phyloP scores from a whole-genome alignment of 2,329 filamentous ascomycete species.

The Trichoderma atrobrunneum region DNA sequence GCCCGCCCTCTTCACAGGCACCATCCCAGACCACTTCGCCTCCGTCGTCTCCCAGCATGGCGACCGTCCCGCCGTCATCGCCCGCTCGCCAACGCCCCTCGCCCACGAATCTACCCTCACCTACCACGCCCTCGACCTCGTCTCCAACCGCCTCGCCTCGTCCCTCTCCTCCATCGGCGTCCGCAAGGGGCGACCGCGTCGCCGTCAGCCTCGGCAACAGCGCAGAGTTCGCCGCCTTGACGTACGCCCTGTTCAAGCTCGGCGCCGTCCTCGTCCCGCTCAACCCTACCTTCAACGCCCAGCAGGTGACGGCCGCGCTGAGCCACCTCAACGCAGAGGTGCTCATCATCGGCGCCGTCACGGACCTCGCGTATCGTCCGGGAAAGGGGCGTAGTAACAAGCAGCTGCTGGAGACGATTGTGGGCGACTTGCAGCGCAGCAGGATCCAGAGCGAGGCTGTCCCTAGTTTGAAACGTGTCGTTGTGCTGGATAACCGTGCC shows the following conservation, averaged over 20 bases:
- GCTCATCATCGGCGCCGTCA: constrained; percentile 82
- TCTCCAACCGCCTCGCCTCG: constrained; percentile 72
- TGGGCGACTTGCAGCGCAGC: constrained; percentile 36
- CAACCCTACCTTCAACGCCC: constrained; percentile 82
- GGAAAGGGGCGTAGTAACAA: constrained; percentile 54
- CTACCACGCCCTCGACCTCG: constrained; percentile 70
- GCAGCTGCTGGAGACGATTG: constrained; percentile 44
- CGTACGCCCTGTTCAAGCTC: constrained; percentile 89
- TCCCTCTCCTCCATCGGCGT: constrained; percentile 71
- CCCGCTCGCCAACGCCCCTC: constrained; percentile 41
- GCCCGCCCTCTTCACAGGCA: constrained; percentile 65
- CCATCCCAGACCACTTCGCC: constrained; percentile 70
- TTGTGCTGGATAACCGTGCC: constrained; percentile 74
- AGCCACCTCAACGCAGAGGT: constrained; percentile 70
- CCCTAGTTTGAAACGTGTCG: constrained; percentile 66
- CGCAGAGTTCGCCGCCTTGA: constrained; percentile 77
- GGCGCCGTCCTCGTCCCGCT: constrained; percentile 92
- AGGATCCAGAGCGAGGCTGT: constrained; percentile 43
- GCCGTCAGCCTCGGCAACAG: constrained; percentile 85
- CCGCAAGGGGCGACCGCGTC: constrained; percentile 74
- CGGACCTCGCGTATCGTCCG: constrained; percentile 70
- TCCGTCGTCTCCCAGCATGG: constrained; percentile 62
- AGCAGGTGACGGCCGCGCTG: constrained; percentile 75
- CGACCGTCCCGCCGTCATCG: constrained; percentile 59
- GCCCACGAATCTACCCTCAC: constrained; percentile 66